phyloP scores from a whole-genome alignment of 176 grass and related monocot genomes.

The Rhynchospora pubera region DNA sequence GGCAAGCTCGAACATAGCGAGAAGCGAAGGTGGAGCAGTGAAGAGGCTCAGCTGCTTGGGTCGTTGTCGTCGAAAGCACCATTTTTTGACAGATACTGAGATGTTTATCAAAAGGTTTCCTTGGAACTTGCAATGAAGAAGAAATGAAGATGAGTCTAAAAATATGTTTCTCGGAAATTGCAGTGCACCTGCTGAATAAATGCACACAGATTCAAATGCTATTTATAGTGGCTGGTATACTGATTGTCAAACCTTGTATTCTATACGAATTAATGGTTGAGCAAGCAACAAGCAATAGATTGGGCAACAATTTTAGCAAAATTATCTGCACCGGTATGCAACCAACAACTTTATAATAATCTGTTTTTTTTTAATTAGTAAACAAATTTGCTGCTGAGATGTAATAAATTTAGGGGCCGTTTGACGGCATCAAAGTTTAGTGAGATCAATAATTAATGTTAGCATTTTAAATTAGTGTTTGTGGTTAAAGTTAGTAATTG shows the following conservation, averaged over 20 bases:
- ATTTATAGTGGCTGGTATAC: background rate
- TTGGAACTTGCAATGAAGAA: background rate
- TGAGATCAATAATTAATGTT: too few species aligned
- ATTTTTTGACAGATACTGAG: constrained; percentile 2
- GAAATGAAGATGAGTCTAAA: background rate
- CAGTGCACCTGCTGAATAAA: background rate
- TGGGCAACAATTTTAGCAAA: constrained; percentile 4
- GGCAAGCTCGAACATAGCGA: constrained; percentile 58
- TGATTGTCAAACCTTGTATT: background rate
- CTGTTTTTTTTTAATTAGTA: background rate
- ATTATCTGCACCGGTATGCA: background rate
- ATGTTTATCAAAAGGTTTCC: background rate
- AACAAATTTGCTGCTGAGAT: background rate
- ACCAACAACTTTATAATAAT: background rate
- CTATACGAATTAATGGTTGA: background rate
- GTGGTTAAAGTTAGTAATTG: too few species aligned
- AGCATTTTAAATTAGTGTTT: too few species aligned
- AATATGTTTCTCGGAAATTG: background rate
- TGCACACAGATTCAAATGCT: constrained; percentile 2
- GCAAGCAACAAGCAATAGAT: background rate
- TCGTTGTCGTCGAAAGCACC: constrained; percentile 38
- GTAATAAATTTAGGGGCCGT: too few species aligned
- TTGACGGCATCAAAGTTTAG: too few species aligned
- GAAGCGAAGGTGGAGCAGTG: constrained; percentile 81
- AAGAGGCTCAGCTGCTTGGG: constrained; percentile 41